phyloP scores from a whole-genome alignment of 768 basidiomycete genomes.

The Holtermannia corniformis region DNA sequence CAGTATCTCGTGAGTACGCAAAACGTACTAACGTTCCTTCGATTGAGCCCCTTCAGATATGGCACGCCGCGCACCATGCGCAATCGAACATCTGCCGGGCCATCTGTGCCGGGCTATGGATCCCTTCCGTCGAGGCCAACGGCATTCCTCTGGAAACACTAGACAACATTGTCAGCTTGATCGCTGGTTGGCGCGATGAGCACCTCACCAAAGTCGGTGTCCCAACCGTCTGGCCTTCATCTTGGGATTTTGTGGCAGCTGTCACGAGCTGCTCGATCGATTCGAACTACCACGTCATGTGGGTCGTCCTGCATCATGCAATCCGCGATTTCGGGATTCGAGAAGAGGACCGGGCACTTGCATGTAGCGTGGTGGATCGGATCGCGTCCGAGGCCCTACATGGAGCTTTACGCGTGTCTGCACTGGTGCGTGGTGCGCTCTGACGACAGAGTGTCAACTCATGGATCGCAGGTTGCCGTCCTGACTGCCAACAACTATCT shows the following conservation, averaged over 20 bases:
- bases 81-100: constrained; percentile 73
- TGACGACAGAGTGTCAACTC: not conserved
- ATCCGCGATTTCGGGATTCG: constrained; percentile 75
- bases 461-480: constrained; percentile 57
- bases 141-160: constrained; percentile 67
- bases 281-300: constrained; percentile 55
- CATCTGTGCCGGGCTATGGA: constrained; percentile 73
- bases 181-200: constrained; percentile 64
- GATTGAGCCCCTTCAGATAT: constrained; percentile 59
- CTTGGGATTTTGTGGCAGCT: constrained; percentile 84
- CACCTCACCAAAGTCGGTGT: constrained; percentile 73
- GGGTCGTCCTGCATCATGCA: constrained; percentile 73
- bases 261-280: constrained; percentile 50
- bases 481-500: constrained; percentile 80
- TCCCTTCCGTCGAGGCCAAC: constrained; percentile 61
- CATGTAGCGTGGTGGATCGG: constrained; percentile 38
- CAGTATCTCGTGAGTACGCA: no score
- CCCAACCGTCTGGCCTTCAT: constrained; percentile 67
- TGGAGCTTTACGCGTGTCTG: constrained; percentile 76
- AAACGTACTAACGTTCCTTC: no score
- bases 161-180: constrained; percentile 49
- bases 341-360: constrained; percentile 60
- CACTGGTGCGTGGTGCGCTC: constrained; percentile 53
- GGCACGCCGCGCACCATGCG: constrained; percentile 72
- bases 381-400: constrained; percentile 61